Evolutionary conservation across 1,284 basidiomycete species (phyloP).

Genomic region (Coniferiporia weirii): DNA sequence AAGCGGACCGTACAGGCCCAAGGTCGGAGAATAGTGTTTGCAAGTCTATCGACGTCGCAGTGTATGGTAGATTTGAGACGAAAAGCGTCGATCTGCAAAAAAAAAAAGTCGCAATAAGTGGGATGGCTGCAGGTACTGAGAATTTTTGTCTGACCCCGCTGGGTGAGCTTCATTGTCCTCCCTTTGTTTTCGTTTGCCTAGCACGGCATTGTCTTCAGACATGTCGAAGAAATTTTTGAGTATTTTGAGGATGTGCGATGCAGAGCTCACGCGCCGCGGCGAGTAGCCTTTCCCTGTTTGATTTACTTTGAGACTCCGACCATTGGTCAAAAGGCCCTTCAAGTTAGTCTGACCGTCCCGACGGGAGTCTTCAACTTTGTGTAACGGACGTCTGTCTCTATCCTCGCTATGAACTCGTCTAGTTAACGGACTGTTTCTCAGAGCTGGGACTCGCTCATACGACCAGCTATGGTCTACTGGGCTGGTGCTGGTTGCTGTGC

Average conservation of each 20-base stretch:
- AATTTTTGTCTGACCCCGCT: background rate
- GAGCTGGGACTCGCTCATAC: no score
- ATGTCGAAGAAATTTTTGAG: background rate
- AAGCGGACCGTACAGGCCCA: constrained; percentile 90
- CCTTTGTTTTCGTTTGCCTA: constrained; percentile 13
- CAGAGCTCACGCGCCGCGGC: no score
- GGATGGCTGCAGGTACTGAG: background rate
- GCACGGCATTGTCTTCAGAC: background rate
- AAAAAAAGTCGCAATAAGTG: background rate
- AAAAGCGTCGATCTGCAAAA: constrained; percentile 63
- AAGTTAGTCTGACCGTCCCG: no score
- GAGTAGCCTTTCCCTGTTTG: background rate
- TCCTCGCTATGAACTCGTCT: no score
- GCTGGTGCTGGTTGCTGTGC: no score
- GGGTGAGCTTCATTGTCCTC: background rate
- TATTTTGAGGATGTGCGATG: no score
- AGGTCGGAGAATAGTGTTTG: constrained; percentile 93
- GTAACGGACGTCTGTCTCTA: no score
- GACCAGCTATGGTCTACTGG: no score
- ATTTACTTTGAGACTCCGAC: background rate
- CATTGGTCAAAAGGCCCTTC: background rate
- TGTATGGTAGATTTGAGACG: constrained; percentile 83
- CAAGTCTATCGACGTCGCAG: constrained; percentile 86
- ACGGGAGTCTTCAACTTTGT: no score
- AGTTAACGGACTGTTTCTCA: no score